These are phyloP conservation scores for Amanita subjunquillea DNA, from an alignment of 768 basidiomycete genomes.

Conservation along the genomic window DNA sequence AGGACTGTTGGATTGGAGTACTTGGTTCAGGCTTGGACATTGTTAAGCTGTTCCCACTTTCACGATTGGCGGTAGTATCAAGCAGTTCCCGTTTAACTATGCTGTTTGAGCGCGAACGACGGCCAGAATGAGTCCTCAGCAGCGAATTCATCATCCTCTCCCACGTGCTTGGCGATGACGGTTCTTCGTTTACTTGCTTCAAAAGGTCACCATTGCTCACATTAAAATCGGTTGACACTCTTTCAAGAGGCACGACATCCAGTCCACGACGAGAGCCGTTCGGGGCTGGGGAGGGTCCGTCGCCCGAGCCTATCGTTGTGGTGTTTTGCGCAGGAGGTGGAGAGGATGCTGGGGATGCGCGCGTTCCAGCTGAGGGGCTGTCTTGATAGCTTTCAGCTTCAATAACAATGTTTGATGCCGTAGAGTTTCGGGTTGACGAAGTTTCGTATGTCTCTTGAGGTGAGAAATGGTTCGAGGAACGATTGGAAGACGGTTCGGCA, in stretches of 20 bases:
- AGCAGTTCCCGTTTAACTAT: slow-evolving; percentile 57
- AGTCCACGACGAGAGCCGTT: slow-evolving; percentile 50
- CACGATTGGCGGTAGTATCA: slow-evolving; percentile 64
- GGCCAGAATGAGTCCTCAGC: slow-evolving; percentile 51
- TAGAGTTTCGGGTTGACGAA: slow-evolving; percentile 44
- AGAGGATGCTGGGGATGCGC: slow-evolving; percentile 21
- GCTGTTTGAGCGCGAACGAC: slow-evolving; percentile 75
- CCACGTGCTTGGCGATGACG: slow-evolving; percentile 50
- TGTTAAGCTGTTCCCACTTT: slow-evolving; percentile 64
- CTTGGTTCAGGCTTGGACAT: slow-evolving; percentile 42
- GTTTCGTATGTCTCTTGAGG: slow-evolving; percentile 37
- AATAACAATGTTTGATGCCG: slow-evolving; percentile 48
- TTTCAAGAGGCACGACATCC: slow-evolving; percentile 45
- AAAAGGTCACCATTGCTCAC: slow-evolving; percentile 35
- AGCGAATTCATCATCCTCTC: slow-evolving; percentile 64
- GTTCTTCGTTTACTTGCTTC: slow-evolving; percentile 49
- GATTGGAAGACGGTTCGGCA: slow-evolving; percentile 42
- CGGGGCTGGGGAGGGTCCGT: slow-evolving; percentile 33
- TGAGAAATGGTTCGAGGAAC: slow-evolving; percentile 38
- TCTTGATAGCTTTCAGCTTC: slow-evolving; percentile 57
- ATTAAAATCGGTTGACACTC: slow-evolving; percentile 43
- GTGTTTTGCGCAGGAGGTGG: slow-evolving; percentile 35
- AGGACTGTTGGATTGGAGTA: slow-evolving; percentile 26
- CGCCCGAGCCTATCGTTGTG: slow-evolving; percentile 27
- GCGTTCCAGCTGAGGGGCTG: slow-evolving; percentile 21